phyloP scores from a whole-genome alignment of 192 early-diverging fungal genomes.

The Pilaira anomala region DNA sequence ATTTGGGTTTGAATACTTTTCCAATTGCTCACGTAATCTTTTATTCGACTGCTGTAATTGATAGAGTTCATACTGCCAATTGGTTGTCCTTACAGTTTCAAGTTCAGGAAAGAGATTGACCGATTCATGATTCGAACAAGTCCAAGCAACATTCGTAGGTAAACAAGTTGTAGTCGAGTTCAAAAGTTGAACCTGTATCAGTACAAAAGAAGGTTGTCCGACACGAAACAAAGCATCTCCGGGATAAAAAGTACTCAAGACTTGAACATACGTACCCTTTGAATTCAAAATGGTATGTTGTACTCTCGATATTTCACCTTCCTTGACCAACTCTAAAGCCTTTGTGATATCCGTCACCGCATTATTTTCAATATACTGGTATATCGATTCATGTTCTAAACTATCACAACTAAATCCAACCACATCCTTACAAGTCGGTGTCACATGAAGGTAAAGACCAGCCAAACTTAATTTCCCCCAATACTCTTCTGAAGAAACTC shows the following conservation, averaged over 20 bases:
- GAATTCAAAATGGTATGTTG: conserved; percentile 37
- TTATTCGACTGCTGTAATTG: conserved; percentile 53
- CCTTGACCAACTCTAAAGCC: conserved; percentile 23
- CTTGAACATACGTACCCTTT: conserved; percentile 37
- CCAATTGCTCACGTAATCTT: conserved; percentile 54
- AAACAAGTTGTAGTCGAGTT: no score
- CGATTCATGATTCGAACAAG: background rate
- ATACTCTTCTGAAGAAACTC: conserved; percentile 32
- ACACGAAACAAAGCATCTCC: conserved; percentile 26
- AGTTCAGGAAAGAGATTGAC: conserved; percentile 27
- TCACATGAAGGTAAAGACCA: conserved; percentile 53
- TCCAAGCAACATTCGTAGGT: no score
- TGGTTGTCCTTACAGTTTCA: conserved; percentile 23
- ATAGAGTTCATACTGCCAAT: conserved; percentile 33
- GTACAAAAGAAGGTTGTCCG: conserved; percentile 28
- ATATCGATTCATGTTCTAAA: conserved; percentile 38
- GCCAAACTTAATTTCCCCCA: conserved; percentile 58
- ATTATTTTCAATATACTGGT: conserved; percentile 36
- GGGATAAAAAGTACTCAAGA: conserved; percentile 40
- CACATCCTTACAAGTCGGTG: conserved; percentile 21
- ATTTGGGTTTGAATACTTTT: conserved; percentile 28
- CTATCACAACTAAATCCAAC: conserved; percentile 28
- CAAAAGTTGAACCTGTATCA: conserved; percentile 21
- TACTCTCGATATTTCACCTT: conserved; percentile 21
- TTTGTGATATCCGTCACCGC: conserved; percentile 35